These are phyloP conservation scores for Chalciporus sp. DNA, from an alignment of 1,284 basidiomycete genomes.

Conservation along the genomic window DNA sequence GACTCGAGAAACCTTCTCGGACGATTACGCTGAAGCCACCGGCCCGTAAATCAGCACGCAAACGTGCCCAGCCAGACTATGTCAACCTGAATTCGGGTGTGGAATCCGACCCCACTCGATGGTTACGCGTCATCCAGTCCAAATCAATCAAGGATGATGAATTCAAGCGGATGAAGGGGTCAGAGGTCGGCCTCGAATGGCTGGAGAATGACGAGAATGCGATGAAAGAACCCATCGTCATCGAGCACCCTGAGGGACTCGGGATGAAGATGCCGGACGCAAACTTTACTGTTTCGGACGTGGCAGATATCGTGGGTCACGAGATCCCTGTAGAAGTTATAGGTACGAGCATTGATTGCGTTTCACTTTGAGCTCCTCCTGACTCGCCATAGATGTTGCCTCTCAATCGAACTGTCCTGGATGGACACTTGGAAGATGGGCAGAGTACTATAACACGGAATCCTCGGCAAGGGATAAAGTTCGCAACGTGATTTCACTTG, in stretches of 20 bases:
- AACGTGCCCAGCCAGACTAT: constrained; percentile 73
- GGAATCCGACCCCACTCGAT: constrained; percentile 66
- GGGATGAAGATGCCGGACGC: constrained; percentile 83
- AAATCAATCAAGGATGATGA: constrained; percentile 60
- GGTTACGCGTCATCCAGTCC: constrained; percentile 66
- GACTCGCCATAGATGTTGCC: constrained; percentile 64
- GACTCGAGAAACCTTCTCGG: constrained; percentile 58
- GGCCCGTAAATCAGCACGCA: constrained; percentile 76
- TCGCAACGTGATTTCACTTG: constrained; percentile 87
- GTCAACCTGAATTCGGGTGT: constrained; percentile 67
- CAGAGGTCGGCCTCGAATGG: constrained; percentile 71
- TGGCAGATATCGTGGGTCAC: constrained; percentile 79
- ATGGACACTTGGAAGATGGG: constrained; percentile 93
- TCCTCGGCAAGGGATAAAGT: constrained; percentile 76
- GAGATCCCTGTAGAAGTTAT: constrained; percentile 86
- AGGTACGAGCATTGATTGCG: constrained; percentile 50
- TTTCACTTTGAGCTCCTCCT: constrained; percentile 5
- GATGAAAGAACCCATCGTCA: constrained; percentile 75
- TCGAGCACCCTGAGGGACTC: constrained; percentile 74
- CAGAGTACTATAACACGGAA: constrained; percentile 78
- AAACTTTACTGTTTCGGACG: constrained; percentile 73
- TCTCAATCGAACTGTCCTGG: constrained; percentile 79
- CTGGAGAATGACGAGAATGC: constrained; percentile 66
- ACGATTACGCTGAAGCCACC: constrained; percentile 74
- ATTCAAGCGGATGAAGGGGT: constrained; percentile 69